Evolutionary conservation across 2,329 filamentous ascomycete species (phyloP).

Genomic region (Cladosporium sp.): DNA sequence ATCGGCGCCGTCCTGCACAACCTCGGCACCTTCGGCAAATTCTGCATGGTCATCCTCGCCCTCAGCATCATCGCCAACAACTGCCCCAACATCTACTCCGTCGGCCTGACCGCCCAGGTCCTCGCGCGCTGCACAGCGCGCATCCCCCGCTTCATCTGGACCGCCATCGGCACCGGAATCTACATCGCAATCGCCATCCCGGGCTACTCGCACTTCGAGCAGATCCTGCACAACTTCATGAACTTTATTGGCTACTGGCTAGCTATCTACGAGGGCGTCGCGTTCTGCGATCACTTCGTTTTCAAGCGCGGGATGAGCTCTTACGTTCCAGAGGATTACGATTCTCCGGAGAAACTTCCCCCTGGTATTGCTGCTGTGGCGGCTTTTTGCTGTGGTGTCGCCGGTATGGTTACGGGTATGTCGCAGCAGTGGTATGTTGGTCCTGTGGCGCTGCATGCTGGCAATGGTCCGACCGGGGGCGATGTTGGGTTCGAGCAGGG

Average conservation of each 20-base stretch:
- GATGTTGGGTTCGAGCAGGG: conserved; percentile 63
- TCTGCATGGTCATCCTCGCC: conserved; percentile 52
- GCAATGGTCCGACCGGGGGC: conserved; percentile 47
- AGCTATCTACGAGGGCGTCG: conserved; percentile 65
- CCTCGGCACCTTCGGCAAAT: conserved; percentile 65
- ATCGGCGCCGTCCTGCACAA: conserved; percentile 60
- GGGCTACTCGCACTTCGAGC: conserved; percentile 61
- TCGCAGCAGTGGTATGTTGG: conserved; percentile 64
- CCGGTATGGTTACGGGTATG: conserved; percentile 66
- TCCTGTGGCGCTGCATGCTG: conserved; percentile 58
- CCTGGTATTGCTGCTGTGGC: conserved; percentile 58
- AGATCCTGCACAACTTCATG: conserved; percentile 67
- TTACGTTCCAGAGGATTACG: conserved; percentile 57
- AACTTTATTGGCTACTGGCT: conserved; percentile 61
- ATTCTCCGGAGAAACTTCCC: conserved; percentile 54
- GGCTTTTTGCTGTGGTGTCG: conserved; percentile 60
- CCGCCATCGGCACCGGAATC: conserved; percentile 54
- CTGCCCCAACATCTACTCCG: conserved; percentile 57
- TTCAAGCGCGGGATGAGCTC: conserved; percentile 59
- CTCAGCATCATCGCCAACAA: conserved; percentile 43
- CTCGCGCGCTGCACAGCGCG: conserved; percentile 54
- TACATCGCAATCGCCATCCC: conserved; percentile 68
- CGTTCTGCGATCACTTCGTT: conserved; percentile 62
- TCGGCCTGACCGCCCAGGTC: conserved; percentile 61
- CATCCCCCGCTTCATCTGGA: conserved; percentile 66